Evolutionary conservation across 2,329 filamentous ascomycete species (phyloP), one percentile per base, ranked within the genome.

Genomic region (Exophiala phaeomuriformis): DNA sequence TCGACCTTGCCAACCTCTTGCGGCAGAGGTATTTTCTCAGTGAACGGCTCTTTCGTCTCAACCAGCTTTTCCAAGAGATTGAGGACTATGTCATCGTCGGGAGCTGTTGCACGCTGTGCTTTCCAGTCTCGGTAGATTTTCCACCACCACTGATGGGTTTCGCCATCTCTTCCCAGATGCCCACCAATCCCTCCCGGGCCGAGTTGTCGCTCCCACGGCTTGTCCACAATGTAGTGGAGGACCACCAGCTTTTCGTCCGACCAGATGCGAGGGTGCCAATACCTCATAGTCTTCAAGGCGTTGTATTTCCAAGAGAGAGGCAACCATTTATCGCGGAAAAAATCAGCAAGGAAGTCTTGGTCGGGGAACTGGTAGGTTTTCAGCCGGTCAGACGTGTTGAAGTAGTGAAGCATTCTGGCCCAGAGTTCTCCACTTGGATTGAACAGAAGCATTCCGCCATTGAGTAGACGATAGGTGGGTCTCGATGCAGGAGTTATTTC

Each of bases 141-240:
- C 76, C 76, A 79, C 77, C 77, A 80, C 76, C 75, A 77, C 29
- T 54, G 60, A 65, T 80, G 76, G 42, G 75, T 77, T 42, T 68
- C 71, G 0, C 76, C 75, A 61, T 81, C 78, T 40, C 72, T 66
- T 1, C 75, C 76, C 29, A 72, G 66, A 60, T 77, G 76, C 1
- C 76, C 76, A 0, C 73, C 76, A 12, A 65, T 61, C 2, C 73
- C 73, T 53, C 75, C 70, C 19, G 63, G 61, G 12, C 64, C 64
- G 2, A 75, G 66, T 12, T 71, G 67, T 47, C 66, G 68, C 36
- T 72, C 69, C 77, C 77, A 80, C 9, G 77, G 77, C 65, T 80
- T 80, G 58, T 79, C 76, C 4, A 78, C 75, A 51, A 80, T 77
- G 51, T 78, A 80, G 59, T 79, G 77, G 47, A 78, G 53, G 5